These are phyloP conservation scores for Solanum chmielewskii DNA, from an alignment of 257 asterid genomes.

Conservation along the genomic window DNA sequence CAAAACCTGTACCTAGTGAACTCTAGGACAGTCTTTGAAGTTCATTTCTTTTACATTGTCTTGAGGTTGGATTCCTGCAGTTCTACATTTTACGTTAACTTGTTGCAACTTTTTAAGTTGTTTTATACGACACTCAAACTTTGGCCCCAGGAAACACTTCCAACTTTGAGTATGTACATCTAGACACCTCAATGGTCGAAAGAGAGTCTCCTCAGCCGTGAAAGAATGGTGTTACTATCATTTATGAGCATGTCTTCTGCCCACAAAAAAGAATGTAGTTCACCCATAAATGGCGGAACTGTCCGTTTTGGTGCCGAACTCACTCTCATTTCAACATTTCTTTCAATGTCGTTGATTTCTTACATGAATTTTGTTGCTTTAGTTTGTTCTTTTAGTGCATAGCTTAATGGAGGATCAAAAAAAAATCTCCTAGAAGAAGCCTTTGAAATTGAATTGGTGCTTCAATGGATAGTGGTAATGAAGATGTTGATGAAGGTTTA, in stretches of 20 bases:
- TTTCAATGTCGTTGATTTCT: neutral
- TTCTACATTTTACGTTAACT: neutral
- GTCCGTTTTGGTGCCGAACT: neutral
- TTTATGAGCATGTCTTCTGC: neutral
- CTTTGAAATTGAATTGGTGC: neutral
- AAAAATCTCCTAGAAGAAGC: neutral
- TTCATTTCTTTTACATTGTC: neutral
- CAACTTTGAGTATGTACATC: neutral
- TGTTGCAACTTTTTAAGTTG: neutral
- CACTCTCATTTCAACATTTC: neutral
- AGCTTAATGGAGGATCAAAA: neutral
- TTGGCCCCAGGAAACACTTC: neutral
- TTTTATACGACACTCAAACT: neutral
- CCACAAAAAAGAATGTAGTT: neutral
- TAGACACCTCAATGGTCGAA: neutral
- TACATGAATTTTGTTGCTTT: neutral
- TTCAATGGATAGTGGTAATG: neutral
- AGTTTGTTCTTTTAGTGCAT: neutral
- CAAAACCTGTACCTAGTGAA: neutral
- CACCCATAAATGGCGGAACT: neutral
- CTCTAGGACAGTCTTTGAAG: neutral
- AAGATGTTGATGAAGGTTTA: neutral
- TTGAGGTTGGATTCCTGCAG: neutral
- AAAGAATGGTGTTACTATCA: too few relatives aligned
- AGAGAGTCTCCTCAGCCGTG: neutral